phyloP scores from a whole-genome alignment of 768 basidiomycete species.

The Zangia roseola region DNA sequence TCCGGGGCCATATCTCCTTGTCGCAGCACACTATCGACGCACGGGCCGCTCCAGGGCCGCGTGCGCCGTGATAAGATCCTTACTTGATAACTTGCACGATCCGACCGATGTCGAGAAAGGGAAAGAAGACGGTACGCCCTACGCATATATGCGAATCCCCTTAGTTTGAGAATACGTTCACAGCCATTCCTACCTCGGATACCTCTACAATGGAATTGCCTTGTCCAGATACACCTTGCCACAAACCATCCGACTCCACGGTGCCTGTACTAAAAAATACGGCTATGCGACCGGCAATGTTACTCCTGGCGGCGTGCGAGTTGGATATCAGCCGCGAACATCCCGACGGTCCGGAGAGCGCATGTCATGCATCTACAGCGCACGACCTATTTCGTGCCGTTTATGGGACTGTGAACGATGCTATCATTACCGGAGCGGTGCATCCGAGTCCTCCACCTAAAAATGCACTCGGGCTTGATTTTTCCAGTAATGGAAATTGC shows the following conservation, averaged over 20 bases:
- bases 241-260: conserved; percentile 7
- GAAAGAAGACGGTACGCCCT: conserved; percentile 26
- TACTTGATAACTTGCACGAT: conserved; percentile 16
- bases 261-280: conserved; percentile 12
- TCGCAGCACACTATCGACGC: conserved; percentile 33
- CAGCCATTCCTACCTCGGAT: conserved; percentile 12
- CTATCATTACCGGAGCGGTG: conserved; percentile 16
- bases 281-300: conserved; percentile 26
- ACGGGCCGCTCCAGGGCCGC: conserved; percentile 33
- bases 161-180: conserved; percentile 15
- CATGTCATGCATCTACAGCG: conserved; percentile 20
- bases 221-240: conserved; percentile 5
- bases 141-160: conserved; percentile 7
- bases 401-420: conserved; percentile 26
- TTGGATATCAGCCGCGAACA: conserved; percentile 32
- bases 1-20: conserved; percentile 31
- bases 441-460: conserved; percentile 9
- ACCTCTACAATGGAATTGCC: conserved; percentile 6
- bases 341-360: conserved; percentile 19
- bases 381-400: conserved; percentile 31
- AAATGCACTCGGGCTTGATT: conserved; percentile 29
- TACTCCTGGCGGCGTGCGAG: conserved; percentile 34
- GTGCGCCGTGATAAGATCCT: conserved; percentile 25
- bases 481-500: conserved; percentile 9
- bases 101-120: conserved; percentile 14